phyloP scores from a whole-genome alignment of 2,329 filamentous ascomycete species.

The Aspergillus sclerotialis region DNA sequence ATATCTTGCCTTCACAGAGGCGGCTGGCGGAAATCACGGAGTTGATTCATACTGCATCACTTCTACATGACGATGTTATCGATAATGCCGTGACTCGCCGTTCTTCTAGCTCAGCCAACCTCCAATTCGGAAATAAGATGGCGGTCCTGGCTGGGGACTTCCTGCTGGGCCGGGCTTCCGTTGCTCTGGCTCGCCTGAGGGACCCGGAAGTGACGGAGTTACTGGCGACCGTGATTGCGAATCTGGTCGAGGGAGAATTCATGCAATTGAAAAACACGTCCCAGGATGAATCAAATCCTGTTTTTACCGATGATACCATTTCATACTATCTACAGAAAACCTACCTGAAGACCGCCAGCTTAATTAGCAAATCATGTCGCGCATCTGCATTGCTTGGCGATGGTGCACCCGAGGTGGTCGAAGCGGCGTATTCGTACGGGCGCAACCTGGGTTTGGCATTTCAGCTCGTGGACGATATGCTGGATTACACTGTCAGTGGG shows the following conservation, averaged over 20 bases:
- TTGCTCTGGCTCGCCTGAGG: conserved; percentile 80
- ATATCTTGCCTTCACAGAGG: conserved; percentile 84
- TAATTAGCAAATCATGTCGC: conserved; percentile 94
- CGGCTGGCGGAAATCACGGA: conserved; percentile 94
- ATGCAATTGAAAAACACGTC: conserved; percentile 99
- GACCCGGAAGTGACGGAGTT: conserved; percentile 94
- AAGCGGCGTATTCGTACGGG: conserved; percentile 86
- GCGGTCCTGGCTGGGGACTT: conserved; percentile 97
- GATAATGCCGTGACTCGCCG: conserved; percentile 83
- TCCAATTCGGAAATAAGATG: conserved; percentile 99
- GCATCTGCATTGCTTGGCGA: conserved; percentile 81
- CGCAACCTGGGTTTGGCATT: conserved; percentile 92
- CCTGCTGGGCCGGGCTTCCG: conserved; percentile 82
- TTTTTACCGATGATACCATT: conserved; percentile 82
- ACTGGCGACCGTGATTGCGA: conserved; percentile 91
- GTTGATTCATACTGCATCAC: conserved; percentile 91
- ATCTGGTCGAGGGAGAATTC: conserved; percentile 96
- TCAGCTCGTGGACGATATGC: conserved; percentile 94
- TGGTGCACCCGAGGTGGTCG: conserved; percentile 68
- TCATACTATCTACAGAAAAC: conserved; percentile 97
- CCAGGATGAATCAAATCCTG: conserved; percentile 73
- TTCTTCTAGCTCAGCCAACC: conserved; percentile 79
- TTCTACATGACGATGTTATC: conserved; percentile 97
- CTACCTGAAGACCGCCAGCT: conserved; percentile 89
- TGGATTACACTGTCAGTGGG: conserved; percentile 86